These are phyloP conservation scores for Chaetomiaceae sp. DNA, from an alignment of 2,329 filamentous ascomycete genomes.

Conservation along the genomic window DNA sequence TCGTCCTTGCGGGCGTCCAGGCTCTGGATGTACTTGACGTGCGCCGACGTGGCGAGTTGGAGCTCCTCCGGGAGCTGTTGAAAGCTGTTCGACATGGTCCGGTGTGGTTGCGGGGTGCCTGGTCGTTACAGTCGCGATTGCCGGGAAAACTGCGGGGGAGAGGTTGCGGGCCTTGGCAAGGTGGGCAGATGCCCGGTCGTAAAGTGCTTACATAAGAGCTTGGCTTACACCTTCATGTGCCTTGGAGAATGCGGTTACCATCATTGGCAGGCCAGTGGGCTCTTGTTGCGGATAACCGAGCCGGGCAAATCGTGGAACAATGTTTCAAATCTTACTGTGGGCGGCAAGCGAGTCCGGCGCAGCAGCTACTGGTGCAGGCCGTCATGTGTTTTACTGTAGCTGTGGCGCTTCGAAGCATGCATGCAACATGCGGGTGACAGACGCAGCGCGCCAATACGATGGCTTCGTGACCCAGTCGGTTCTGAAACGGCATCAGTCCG, in stretches of 20 bases:
- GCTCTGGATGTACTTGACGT: conserved; percentile 89
- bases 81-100: conserved; percentile 30
- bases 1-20: conserved; percentile 89
- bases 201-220: conserved; percentile 11
- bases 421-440: no score
- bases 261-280: no score
- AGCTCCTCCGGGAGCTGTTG: conserved; percentile 36
- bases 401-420: neutral
- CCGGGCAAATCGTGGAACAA: no score
- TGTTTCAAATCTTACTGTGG: no score
- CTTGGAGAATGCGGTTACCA: no score
- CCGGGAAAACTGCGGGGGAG: conserved; percentile 10
- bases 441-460: no score
- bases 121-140: neutral
- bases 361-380: no score
- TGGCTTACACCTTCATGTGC: no score
- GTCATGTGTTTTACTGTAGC: neutral
- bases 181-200: neutral
- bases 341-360: no score
- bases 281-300: no score
- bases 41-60: conserved; percentile 49
- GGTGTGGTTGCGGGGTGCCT: conserved; percentile 1
- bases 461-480: no score
- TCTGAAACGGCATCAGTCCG: no score
- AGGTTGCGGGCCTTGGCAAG: neutral